Evolutionary conservation across 2,329 filamentous ascomycete species (phyloP), one percentile per base, ranked within the genome.

Genomic region (Kalaharituber pfeilii): DNA sequence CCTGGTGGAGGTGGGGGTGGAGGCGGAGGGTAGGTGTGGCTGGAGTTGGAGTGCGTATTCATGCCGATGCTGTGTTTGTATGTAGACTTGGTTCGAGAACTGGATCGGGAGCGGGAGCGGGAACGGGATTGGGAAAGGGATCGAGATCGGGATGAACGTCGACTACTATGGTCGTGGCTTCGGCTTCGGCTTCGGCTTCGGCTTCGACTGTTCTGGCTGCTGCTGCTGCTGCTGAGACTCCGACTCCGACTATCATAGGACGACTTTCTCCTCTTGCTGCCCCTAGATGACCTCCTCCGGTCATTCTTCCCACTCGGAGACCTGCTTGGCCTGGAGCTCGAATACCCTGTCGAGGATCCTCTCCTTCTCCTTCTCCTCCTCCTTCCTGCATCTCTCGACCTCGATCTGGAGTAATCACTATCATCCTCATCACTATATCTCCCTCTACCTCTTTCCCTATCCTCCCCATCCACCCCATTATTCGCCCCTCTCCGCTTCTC

Each of bases 401-500:
- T 47, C 5, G 42, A 47, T 20, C 42, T 15, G 13, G 18, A 22
- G 11, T 13, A 20, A 11, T 15, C 18, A 5, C 13, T 15, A 18
- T 18, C 5, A 3, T 39, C 20, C 9, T n/a, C 30, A 25, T 22
- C 25, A 22, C n/a, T 20, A 22, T 7, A 47, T 47, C 42, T 15
- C 24, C 42, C 42, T 47, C 42, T 47, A 13, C 25, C 42, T 22
- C 42, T 15, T 15, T 15, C 5, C 18, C 42, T 25, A 15, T 13
- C 15, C 5, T 47, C 42, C 13, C 15, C 42, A 25, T 25, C 24
- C 50, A 28, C 20, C 2, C 24, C 29, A 53, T 57, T 59, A 4
- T 57, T 53, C 13, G 27, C 60, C 53, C 68, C 71, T 45, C 66
- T 69, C 26, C 66, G 68, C 33, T 75, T 72, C 51, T 72, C 69